Evolutionary conservation across 2,329 filamentous ascomycete genomes (phyloP), one percentile per base, ranked within the genome.

Genomic region (Fusarium sp.): DNA sequence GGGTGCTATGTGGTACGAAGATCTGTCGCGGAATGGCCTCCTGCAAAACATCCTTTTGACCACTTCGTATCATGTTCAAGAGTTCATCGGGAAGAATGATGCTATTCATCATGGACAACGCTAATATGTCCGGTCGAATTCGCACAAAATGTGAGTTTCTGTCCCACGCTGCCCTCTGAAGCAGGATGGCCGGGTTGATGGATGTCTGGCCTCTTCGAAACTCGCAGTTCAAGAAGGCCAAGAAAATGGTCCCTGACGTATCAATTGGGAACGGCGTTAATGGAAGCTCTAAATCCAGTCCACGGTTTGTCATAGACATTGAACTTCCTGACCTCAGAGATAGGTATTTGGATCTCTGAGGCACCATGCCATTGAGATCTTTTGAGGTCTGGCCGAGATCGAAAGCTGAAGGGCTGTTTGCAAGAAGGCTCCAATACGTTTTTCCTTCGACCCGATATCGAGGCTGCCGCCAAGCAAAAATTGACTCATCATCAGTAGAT

Each of bases 211-310:
- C 76, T 12, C 69, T 62, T 30, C 77, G 69, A 20, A 79, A 68
- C 26, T 79, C 78, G 59, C 78, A 79, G 61, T 77, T 79, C 16
- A 79, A 54, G 33, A 78, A 75, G 10, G 75, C 78, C 11, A 79
- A 48, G 39, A 78, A 79, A 30, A 79, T 74, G 18, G 74, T 79
- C 4, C 67, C 73, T 0, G 78, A 79, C 20, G 56, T 62, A 54
- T 79, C 78, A 3, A 70, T 42, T 6, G 75, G 72, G n/a, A 78
- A 75, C n/a, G 76, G 78, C 11, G 77, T 74, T n/a, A 79, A 47
- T 3, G 75, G 68, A 8, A 79, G 72, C 31, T 79, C 76, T 3
- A 79, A 73, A 36, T 77, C 62, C 30, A 78, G 53, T 10, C 77
- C 77, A 24, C 77, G 76, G 26, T 71, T 77, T 4, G 77, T 77